Base-by-base conservation (phyloP, 2,329 filamentous ascomycete genomes). In the Diaporthe sp. region DNA sequence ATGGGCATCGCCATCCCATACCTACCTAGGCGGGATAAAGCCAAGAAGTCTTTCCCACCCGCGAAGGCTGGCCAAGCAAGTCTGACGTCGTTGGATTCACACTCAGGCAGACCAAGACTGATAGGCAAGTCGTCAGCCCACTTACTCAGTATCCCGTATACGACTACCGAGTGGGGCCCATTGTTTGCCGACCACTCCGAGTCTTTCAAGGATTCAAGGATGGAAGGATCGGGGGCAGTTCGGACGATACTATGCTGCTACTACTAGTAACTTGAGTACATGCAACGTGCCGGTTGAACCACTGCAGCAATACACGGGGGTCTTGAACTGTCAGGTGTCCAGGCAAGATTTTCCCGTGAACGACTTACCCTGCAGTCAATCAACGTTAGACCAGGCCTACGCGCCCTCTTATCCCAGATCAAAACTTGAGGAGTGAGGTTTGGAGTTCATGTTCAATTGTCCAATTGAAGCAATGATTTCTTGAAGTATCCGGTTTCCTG, bases 41-140 rank as follows among this genome's bases (percentile, higher is more conserved):
- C 57, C 4, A 60, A n/a, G 7, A 39, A 39, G 28, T 34, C 31
- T 22, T 34, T 8, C 31, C 28, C 53, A 63, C 39, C 15, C 15
- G 39, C 6, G 34, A n/a, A 28, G 60, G 37, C 60, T 22, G 60
- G 60, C 60, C 60, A 65, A 65, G 60, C 39, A 47, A 47, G 25
- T 65, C 60, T 65, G 60, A 65, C 60, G 42, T 65, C 28, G 61
- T 65, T 65, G 61, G 20, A 25, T 65, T 42, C 61, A 34, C 7
- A 4, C 57, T 20, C 20, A 60, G 37, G 57, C 60, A 63, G 9
- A 25, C 63, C 63, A 67, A 53, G 65, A 53, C 47, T 28, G 31
- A 39, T n/a, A 42, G 34, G 20, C 31, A 53, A 22, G 44, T 55
- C 22, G 47, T 28, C 47, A 42, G 65, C 65, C 65, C 49, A 70